phyloP scores from a whole-genome alignment of 108 stramenopile species.

The Nitzschia sp. region DNA sequence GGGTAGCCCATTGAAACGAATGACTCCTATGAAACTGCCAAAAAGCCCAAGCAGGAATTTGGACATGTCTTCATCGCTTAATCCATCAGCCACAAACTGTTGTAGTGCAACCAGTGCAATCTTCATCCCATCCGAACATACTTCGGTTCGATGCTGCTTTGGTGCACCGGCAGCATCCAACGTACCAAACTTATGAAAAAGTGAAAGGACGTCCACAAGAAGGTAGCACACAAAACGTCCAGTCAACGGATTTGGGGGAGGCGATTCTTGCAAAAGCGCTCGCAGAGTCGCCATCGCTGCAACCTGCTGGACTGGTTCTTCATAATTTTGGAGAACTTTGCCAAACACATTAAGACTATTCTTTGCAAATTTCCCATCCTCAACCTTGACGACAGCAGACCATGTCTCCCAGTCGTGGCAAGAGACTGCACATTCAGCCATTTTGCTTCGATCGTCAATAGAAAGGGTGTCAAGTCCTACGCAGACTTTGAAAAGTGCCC shows the following conservation, averaged over 20 bases:
- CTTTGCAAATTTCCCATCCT: slow-evolving; percentile 54
- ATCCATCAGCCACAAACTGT: slow-evolving; percentile 42
- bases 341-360: slow-evolving; percentile 47
- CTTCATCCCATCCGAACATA: slow-evolving; percentile 71
- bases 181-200: slow-evolving; percentile 63
- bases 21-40: slow-evolving; percentile 49
- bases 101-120: slow-evolving; percentile 69
- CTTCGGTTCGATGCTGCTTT: slow-evolving; percentile 35
- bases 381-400: slow-evolving; percentile 46
- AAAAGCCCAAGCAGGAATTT: slow-evolving; percentile 61
- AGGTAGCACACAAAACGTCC: slow-evolving; percentile 42
- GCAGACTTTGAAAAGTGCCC: slow-evolving; percentile 48
- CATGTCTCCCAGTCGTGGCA: slow-evolving; percentile 64
- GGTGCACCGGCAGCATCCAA: slow-evolving; percentile 3
- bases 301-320: slow-evolving; percentile 31
- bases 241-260: slow-evolving; percentile 35
- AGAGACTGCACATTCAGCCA: slow-evolving; percentile 41
- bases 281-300: slow-evolving; percentile 49
- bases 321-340: slow-evolving; percentile 16
- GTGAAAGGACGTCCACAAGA: slow-evolving; percentile 53
- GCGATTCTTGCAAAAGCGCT: slow-evolving; percentile 30
- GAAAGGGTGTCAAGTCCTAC: slow-evolving; percentile 38
- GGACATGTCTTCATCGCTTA: slow-evolving; percentile 41
- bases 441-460: slow-evolving; percentile 35
- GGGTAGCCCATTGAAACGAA: slow-evolving; percentile 83